phyloP scores from a whole-genome alignment of 371 early-diverging fungal genomes.

The Mucor indicus region DNA sequence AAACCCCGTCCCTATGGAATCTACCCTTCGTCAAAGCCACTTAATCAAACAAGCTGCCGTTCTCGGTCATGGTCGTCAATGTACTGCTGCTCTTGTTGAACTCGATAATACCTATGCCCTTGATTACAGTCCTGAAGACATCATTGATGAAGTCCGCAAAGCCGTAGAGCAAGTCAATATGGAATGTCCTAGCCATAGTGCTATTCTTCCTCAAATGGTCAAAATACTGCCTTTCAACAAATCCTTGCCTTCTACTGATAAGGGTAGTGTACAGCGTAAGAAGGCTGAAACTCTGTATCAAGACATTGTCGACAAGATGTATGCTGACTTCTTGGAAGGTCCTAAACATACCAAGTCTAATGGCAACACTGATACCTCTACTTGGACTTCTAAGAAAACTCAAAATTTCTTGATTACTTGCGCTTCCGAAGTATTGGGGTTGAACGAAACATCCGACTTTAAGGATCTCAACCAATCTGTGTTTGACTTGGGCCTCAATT shows the following conservation, averaged over 20 bases:
- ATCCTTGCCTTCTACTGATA: slow-evolving; percentile 11
- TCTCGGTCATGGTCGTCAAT: slow-evolving; percentile 30
- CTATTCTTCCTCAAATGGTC: slow-evolving; percentile 29
- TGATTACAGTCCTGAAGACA: slow-evolving; percentile 16
- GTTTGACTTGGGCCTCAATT: slow-evolving; percentile 29
- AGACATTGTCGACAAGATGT: slow-evolving; percentile 26
- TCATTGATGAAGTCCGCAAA: slow-evolving; percentile 12
- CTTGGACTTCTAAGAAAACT: slow-evolving; percentile 8
- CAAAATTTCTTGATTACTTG: slow-evolving; percentile 1
- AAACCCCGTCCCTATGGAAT: slow-evolving; percentile 42
- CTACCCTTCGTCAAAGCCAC: slow-evolving; percentile 14
- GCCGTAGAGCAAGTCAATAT: slow-evolving; percentile 37
- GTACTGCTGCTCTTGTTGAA: slow-evolving; percentile 28
- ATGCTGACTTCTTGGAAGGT: slow-evolving; percentile 19
- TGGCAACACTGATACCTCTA: background rate
- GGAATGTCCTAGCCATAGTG: slow-evolving; percentile 34
- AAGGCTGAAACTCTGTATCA: slow-evolving; percentile 12
- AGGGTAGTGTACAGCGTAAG: slow-evolving; percentile 19
- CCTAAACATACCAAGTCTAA: background rate
- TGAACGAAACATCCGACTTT: background rate
- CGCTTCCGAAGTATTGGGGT: slow-evolving; percentile 7
- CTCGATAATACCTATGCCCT: slow-evolving; percentile 17
- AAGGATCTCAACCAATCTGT: slow-evolving; percentile 11
- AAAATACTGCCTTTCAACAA: slow-evolving; percentile 13
- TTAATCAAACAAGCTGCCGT: slow-evolving; percentile 25